phyloP scores from a whole-genome alignment of 1,139 yeast species.

The Meyerozyma sp. region DNA sequence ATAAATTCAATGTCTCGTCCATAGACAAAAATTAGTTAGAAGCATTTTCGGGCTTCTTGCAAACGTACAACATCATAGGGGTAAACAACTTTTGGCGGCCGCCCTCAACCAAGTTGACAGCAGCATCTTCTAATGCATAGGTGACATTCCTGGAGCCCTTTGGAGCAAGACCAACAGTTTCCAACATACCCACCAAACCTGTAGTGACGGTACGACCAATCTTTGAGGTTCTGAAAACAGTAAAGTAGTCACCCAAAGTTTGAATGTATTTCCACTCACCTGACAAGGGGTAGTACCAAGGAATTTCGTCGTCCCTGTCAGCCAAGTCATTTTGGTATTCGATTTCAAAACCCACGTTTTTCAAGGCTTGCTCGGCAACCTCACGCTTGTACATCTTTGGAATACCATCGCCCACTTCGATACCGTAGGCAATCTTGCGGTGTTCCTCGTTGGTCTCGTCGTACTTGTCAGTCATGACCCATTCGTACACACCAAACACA shows the following conservation, averaged over 20 bases:
- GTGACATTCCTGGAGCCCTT: constrained; percentile 91
- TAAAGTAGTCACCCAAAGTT: constrained; percentile 68
- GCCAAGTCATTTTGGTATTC: constrained; percentile 79
- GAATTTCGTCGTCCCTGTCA: constrained; percentile 73
- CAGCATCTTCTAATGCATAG: constrained; percentile 92
- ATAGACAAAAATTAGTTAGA: constrained; percentile 5
- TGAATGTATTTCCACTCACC: constrained; percentile 92
- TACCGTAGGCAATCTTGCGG: constrained; percentile 93
- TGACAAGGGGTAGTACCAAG: constrained; percentile 97
- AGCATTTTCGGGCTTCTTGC: constrained; percentile 59
- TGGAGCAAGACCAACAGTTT: constrained; percentile 84
- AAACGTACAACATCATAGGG: constrained; percentile 93
- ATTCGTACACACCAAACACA: constrained; percentile 93
- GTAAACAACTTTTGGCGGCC: constrained; percentile 86
- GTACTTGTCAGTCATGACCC: constrained; percentile 96
- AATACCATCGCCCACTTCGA: constrained; percentile 97
- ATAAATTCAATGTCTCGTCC: not conserved
- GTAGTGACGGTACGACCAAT: constrained; percentile 86
- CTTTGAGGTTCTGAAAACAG: constrained; percentile 84
- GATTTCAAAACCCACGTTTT: constrained; percentile 83
- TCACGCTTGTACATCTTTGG: constrained; percentile 89
- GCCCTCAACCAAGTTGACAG: constrained; percentile 90
- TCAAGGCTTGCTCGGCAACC: constrained; percentile 85
- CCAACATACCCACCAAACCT: constrained; percentile 72
- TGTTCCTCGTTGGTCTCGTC: constrained; percentile 86